A percentile compares a stretch with the other conserved stretches of the same genome.
Conservation (phyloP, 2,329 filamentous ascomycete species). For the Fusarium sp. region DNA sequence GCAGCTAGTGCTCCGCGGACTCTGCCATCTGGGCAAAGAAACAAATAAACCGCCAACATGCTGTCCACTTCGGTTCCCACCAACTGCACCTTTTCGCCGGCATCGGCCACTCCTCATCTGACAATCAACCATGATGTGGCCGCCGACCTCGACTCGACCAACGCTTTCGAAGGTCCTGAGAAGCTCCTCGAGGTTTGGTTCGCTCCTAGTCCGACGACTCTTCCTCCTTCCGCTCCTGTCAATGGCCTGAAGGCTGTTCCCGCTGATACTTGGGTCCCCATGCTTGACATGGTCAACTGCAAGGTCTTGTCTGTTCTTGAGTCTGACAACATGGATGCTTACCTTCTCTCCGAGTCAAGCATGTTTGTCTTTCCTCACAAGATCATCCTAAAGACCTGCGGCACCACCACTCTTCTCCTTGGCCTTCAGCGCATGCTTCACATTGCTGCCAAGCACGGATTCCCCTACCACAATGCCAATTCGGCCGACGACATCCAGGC, state of each 20-base stretch:
- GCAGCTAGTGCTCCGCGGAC: conserved; percentile 96
- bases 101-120: conserved; percentile 86
- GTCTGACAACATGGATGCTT: conserved; percentile 94
- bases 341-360: conserved; percentile 97
- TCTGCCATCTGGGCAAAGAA: conserved; percentile 58
- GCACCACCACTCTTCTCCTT: conserved; percentile 92
- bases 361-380: conserved; percentile 99
- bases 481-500: conserved; percentile 76
- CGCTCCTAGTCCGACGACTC: conserved; percentile 78
- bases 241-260: conserved; percentile 88
- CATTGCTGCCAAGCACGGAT: conserved; percentile 90
- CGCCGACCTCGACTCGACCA: conserved; percentile 91
- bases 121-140: conserved; percentile 98
- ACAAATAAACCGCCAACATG: conserved; percentile 65
- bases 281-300: conserved; percentile 99
- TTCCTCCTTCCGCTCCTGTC: conserved; percentile 77
- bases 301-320: conserved; percentile 95
- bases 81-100: conserved; percentile 86
- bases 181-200: conserved; percentile 99
- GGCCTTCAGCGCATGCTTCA: conserved; percentile 92
- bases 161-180: conserved; percentile 98
- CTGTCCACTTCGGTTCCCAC: conserved; percentile 83
- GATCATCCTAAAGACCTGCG: conserved; percentile 97
- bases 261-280: conserved; percentile 89
- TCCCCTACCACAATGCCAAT: conserved; percentile 80